Evolutionary conservation across 2,329 filamentous ascomycete species (phyloP).

Genomic region (Botryotinia globosa): DNA sequence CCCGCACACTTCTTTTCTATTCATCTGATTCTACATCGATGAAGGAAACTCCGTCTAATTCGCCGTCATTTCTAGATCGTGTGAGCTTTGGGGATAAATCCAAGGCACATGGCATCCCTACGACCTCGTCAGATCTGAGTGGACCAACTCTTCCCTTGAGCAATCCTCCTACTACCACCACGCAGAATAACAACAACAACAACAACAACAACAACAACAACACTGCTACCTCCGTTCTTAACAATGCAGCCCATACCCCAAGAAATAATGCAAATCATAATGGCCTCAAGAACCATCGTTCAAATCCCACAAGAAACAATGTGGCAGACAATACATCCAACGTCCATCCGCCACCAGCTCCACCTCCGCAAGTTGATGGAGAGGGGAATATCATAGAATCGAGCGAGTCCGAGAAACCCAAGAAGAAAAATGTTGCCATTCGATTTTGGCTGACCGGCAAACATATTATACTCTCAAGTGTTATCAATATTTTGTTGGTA

Average conservation of each 20-base stretch:
- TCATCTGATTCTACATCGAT: slow-evolving; percentile 47
- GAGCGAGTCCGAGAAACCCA: slow-evolving; percentile 27
- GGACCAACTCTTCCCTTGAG: slow-evolving; percentile 42
- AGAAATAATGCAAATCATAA: slow-evolving; percentile 26
- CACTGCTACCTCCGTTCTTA: slow-evolving; percentile 24
- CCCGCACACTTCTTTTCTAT: neutral
- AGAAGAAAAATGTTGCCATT: slow-evolving; percentile 33
- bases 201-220: slow-evolving; percentile 23
- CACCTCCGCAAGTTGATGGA: slow-evolving; percentile 52
- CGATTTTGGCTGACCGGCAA: slow-evolving; percentile 43
- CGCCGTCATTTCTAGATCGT: slow-evolving; percentile 52
- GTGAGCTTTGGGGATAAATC: slow-evolving; percentile 54
- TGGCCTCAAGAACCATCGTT: slow-evolving; percentile 33
- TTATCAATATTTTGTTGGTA: slow-evolving; percentile 72
- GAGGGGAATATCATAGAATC: slow-evolving; percentile 56
- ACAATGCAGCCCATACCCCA: slow-evolving; percentile 31
- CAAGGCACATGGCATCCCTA: slow-evolving; percentile 52
- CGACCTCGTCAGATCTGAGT: slow-evolving; percentile 41
- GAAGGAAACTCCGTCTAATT: slow-evolving; percentile 57
- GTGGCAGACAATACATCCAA: slow-evolving; percentile 40
- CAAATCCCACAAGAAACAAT: slow-evolving; percentile 35
- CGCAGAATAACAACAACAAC: slow-evolving; percentile 26
- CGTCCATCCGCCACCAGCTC: slow-evolving; percentile 41
- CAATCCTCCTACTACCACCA: slow-evolving; percentile 32
- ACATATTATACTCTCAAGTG: slow-evolving; percentile 67